Percentiles rank a stretch among this genome's conserved stretches.
phyloP scores from a whole-genome alignment of 1,284 basidiomycete genomes.

The Clitocybe nebularis region DNA sequence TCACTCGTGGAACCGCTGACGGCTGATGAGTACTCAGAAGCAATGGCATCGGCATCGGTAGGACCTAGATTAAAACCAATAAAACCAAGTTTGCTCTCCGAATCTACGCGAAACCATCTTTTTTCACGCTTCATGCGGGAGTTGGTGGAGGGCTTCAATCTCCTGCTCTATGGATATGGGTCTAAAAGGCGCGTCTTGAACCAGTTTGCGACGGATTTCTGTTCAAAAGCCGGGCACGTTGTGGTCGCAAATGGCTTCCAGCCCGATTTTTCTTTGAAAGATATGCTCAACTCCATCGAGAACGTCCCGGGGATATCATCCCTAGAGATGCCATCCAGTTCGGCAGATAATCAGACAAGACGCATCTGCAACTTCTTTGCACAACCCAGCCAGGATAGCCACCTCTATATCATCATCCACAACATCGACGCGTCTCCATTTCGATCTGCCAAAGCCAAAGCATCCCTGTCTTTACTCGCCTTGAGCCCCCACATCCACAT shows the following conservation, averaged over 20 bases:
- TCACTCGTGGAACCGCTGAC: constrained; percentile 64
- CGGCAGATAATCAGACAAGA: constrained; percentile 58
- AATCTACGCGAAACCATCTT: constrained; percentile 32
- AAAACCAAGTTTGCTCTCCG: constrained; percentile 29
- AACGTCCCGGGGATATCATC: constrained; percentile 49
- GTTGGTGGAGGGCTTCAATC: constrained; percentile 78
- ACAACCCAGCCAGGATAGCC: constrained; percentile 25
- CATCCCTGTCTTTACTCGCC: constrained; percentile 67
- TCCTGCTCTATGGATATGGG: constrained; percentile 84
- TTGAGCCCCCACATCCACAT: constrained; percentile 73
- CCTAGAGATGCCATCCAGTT: constrained; percentile 30
- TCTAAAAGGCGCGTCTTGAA: constrained; percentile 79
- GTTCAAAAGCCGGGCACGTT: constrained; percentile 62
- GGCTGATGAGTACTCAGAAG: constrained; percentile 53
- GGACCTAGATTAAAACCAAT: constrained; percentile 23
- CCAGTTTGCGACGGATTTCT: constrained; percentile 56
- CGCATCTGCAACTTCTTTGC: constrained; percentile 64
- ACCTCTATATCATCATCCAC: constrained; percentile 80
- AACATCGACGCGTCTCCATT: constrained; percentile 80
- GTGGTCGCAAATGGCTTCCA: constrained; percentile 81
- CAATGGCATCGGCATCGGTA: constrained; percentile 35
- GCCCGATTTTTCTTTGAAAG: constrained; percentile 65
- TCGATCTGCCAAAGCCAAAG: constrained; percentile 56
- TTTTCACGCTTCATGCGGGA: constrained; percentile 69
- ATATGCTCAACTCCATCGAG: constrained; percentile 69